Evolutionary conservation across 2,329 filamentous ascomycete species (phyloP).

Genomic region (Colletotrichum tamarilloi): DNA sequence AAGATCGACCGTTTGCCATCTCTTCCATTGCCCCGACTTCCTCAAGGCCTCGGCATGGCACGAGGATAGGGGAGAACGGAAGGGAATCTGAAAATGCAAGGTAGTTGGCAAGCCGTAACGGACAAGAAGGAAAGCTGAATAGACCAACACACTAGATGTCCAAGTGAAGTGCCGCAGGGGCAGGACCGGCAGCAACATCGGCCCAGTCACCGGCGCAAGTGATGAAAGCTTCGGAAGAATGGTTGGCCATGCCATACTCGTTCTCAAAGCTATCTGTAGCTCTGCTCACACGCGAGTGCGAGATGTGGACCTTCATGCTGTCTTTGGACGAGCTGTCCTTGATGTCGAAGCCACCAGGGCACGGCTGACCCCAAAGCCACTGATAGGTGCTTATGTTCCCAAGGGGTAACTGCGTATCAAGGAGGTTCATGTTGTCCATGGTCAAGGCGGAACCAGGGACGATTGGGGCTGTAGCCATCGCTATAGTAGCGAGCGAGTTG

Average conservation of each 20-base stretch:
- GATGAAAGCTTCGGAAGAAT: conserved; percentile 19
- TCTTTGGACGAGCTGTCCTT: conserved; percentile 28
- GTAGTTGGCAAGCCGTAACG: not conserved
- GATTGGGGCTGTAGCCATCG: not conserved
- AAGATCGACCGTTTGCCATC: not conserved
- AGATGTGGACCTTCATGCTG: conserved; percentile 22
- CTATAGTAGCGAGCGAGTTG: not conserved
- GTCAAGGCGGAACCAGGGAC: conserved; percentile 8
- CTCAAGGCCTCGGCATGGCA: not conserved
- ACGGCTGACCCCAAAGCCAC: conserved; percentile 21
- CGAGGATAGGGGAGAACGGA: not conserved
- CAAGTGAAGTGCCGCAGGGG: not conserved
- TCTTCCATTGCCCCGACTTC: not conserved
- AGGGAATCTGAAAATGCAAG: not conserved
- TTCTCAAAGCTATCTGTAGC: conserved; percentile 6
- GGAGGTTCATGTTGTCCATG: conserved; percentile 18
- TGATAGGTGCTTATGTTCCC: conserved; percentile 11
- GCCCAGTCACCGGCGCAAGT: conserved; percentile 28
- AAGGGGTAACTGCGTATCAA: conserved; percentile 4
- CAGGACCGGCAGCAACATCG: conserved; percentile 5
- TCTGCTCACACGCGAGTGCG: conserved; percentile 10
- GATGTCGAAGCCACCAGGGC: conserved; percentile 20
- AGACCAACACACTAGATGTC: not conserved
- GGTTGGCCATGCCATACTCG: conserved; percentile 25
- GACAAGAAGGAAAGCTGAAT: not conserved